Base-by-base conservation (phyloP, 2,329 filamentous ascomycete species). In the Ceratocystiopsis minuta region DNA sequence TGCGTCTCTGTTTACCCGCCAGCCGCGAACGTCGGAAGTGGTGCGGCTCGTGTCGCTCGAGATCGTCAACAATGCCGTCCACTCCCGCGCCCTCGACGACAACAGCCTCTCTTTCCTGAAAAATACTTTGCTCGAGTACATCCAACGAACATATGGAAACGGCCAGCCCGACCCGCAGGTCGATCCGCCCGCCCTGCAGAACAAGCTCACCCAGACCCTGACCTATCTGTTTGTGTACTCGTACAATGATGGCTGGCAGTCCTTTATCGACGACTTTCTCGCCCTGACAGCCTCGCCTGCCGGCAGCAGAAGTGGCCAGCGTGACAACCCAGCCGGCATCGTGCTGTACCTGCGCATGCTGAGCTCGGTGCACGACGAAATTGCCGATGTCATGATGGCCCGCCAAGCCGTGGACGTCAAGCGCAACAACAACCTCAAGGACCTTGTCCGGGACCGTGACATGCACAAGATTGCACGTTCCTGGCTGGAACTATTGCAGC, bases 181-280 rank as follows among this genome's bases (percentile, higher is more conserved):
- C 48, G 90, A 98, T 57, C 74, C 78, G 10, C 59, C 75, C 18
- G 72, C 74, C 49, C 78, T 98, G 36, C 88, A 96, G 62, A 98
- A 96, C 65, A 98, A 98, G 63, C 75, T 98, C 50, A 87, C 88
- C 37, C 90, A 98, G 63, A 94, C 87, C 13, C 65, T 98, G 52
- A 98, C 90, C 11, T 90, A 85, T 55, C 76, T 98, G 40, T 98
- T 98, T 59, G 80, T 85, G 33, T 75, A 78, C 13, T 69, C 93
- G 42, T 98, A 98, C 59, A 76, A 76, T 41, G 75, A 80, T 41
- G 80, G 81, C 34, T 98, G 90, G 90, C 73, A 83, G 53, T 75
- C 67, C 45, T 96, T 95, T 60, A 78, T 98, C 56, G 83, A 93
- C 53, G 90, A 98, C 56, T 82, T 96, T 51, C 67, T 90, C 47